These are phyloP conservation scores for Exophiala sp. DNA, from an alignment of 2,329 filamentous ascomycete species.

Conservation along the genomic window DNA sequence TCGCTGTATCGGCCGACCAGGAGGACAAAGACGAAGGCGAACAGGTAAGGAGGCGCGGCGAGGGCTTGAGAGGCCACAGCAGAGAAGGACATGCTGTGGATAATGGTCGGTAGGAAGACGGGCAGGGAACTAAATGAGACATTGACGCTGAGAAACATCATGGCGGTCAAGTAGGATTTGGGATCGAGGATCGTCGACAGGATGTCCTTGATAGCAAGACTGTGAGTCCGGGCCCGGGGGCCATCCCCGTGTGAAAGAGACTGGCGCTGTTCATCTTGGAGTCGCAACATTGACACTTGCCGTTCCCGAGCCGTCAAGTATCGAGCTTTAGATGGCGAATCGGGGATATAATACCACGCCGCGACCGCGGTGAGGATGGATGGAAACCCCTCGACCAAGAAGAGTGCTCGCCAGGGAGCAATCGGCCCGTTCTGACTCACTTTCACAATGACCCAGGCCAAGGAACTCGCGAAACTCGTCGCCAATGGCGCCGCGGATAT, in stretches of 20 bases:
- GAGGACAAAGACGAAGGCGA: conserved; percentile 61
- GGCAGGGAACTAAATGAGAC: conserved; percentile 83
- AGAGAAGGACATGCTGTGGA: conserved; percentile 59
- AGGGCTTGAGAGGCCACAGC: conserved; percentile 66
- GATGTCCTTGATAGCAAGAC: conserved; percentile 15
- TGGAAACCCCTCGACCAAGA: conserved; percentile 79
- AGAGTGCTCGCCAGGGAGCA: conserved; percentile 78
- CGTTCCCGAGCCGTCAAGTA: conserved; percentile 60
- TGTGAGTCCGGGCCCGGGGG: background rate
- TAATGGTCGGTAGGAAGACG: conserved; percentile 77
- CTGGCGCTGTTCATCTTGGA: conserved; percentile 20
- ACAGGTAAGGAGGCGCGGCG: conserved; percentile 72
- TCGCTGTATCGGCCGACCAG: conserved; percentile 69
- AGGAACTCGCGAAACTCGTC: conserved; percentile 64
- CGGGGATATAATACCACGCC: conserved; percentile 70
- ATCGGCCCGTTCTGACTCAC: conserved; percentile 61
- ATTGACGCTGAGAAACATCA: conserved; percentile 83
- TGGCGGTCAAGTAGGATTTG: conserved; percentile 66
- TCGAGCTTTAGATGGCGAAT: conserved; percentile 60
- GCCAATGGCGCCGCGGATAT: conserved; percentile 65
- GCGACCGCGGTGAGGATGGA: conserved; percentile 67
- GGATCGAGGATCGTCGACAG: conserved; percentile 47
- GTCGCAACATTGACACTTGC: conserved; percentile 64
- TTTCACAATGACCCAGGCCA: conserved; percentile 70
- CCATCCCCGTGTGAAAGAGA: background rate